Evolutionary conservation across 2,329 filamentous ascomycete genomes (phyloP).

Genomic region (Calcarisporium arbuscula): DNA sequence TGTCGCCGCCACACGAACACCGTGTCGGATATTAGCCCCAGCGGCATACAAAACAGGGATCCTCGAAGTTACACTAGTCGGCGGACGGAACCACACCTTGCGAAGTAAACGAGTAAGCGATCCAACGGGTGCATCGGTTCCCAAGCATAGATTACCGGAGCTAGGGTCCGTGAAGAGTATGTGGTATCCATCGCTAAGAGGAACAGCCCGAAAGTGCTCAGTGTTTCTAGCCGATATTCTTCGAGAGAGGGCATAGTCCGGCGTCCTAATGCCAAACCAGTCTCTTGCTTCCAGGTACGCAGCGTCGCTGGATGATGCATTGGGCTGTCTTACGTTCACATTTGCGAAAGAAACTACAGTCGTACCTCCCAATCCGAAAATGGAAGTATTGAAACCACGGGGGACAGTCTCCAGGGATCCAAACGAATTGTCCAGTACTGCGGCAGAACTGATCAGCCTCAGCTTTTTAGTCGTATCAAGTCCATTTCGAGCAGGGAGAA

Average conservation of each 20-base stretch:
- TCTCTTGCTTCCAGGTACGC: too few species aligned
- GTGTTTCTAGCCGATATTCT: conserved; percentile 36
- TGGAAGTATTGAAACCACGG: conserved; percentile 16
- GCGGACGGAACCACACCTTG: conserved; percentile 48
- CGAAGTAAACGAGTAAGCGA: conserved; percentile 43
- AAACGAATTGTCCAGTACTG: conserved; percentile 23
- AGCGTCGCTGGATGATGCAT: too few species aligned
- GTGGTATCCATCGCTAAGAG: conserved; percentile 59
- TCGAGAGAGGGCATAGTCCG: conserved; percentile 12
- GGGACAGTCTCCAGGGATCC: conserved; percentile 14
- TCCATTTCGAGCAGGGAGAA: conserved; percentile 46
- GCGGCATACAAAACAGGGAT: conserved; percentile 48
- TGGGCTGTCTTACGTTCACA: conserved; percentile 1
- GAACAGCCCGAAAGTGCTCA: conserved; percentile 58
- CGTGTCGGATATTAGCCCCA: conserved; percentile 49
- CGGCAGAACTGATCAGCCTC: conserved; percentile 55
- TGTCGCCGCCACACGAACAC: conserved; percentile 51
- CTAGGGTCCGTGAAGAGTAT: conserved; percentile 58
- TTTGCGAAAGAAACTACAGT: conserved; percentile 13
- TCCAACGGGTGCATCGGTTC: conserved; percentile 53
- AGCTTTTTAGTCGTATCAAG: conserved; percentile 49
- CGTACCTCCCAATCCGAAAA: conserved; percentile 14
- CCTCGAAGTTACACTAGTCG: conserved; percentile 19
- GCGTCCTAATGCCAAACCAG: too few species aligned
- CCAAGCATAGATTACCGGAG: conserved; percentile 50